Percentiles rank a stretch among this genome's conserved stretches.
Evolutionary conservation across 2,329 filamentous ascomycete species (phyloP).

Genomic region (Niveomyces coronatus): DNA sequence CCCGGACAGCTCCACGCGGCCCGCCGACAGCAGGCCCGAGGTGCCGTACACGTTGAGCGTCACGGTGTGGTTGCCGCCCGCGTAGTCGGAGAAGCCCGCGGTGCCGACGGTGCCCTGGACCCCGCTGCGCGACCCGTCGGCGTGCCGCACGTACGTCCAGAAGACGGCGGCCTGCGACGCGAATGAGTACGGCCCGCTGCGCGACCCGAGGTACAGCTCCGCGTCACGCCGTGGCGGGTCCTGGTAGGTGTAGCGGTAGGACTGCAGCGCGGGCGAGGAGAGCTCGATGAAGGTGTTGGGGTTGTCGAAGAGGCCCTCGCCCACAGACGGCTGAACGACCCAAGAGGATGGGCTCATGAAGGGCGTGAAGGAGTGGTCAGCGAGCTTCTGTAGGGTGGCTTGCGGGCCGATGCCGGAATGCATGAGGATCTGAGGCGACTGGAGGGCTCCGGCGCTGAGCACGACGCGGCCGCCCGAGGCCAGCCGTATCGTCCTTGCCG

Average conservation of each 20-base stretch:
- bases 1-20: conserved; percentile 31
- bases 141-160: conserved; percentile 36
- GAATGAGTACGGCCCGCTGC: conserved; percentile 42
- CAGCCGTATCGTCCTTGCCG: conserved; percentile 22
- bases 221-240: conserved; percentile 30
- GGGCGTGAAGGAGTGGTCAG: conserved; percentile 11
- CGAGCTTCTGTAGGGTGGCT: conserved; percentile 22
- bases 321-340: conserved; percentile 39
- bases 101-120: conserved; percentile 44
- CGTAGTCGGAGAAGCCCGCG: conserved; percentile 31
- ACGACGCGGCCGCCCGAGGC: conserved; percentile 21
- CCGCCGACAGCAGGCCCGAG: conserved; percentile 39
- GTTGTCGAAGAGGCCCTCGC: conserved; percentile 43
- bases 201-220: conserved; percentile 34
- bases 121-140: conserved; percentile 30
- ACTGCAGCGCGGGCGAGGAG: conserved; percentile 29
- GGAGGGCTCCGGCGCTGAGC: conserved; percentile 28
- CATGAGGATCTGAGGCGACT: conserved; percentile 32
- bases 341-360: conserved; percentile 25
- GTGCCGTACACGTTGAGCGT: conserved; percentile 49
- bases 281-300: conserved; percentile 45
- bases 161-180: conserved; percentile 43
- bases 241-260: conserved; percentile 37
- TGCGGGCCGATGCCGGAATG: conserved; percentile 32
- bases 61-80: conserved; percentile 34